Evolutionary conservation across 164 flowering plant species (phyloP).

Genomic region (grape (Vitis vinifera)): ASM3070453v1 NC_081821.1:2923501-2924000

Average conservation of each 20-base stretch:
- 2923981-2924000: background rate
- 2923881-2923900: too few relatives aligned
- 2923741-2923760: background rate
- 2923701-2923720: background rate
- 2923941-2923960: background rate
- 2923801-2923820: too few relatives aligned
- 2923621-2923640: conserved; percentile 79
- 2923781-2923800: background rate
- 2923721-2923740: background rate
- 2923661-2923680: background rate
- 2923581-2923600: conserved; percentile 79
- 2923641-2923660: conserved; percentile 77
- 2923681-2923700: background rate
- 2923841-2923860: too few relatives aligned
- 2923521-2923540: conserved; percentile 87
- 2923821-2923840: too few relatives aligned
- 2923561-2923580: conserved; percentile 77
- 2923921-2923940: background rate
- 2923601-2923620: conserved; percentile 72
- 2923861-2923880: too few relatives aligned
- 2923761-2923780: background rate
- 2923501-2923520: conserved; percentile 79
- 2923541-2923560: conserved; percentile 86
- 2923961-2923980: background rate
- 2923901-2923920: background rate